Base-by-base conservation (phyloP, 495 filamentous ascomycete species). In the Aspergillus bridgeri region DNA sequence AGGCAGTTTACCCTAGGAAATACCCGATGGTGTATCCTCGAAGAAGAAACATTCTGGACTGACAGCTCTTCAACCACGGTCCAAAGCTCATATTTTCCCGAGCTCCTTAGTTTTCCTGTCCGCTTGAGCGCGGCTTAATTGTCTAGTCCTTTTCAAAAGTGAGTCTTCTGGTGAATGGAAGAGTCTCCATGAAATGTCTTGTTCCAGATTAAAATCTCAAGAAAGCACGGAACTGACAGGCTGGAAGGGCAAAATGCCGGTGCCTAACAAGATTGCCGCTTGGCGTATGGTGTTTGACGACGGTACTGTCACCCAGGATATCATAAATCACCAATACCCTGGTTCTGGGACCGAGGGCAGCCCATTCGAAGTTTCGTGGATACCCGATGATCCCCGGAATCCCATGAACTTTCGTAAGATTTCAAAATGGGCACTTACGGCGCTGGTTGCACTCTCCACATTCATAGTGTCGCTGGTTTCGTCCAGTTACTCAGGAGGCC, bases 281-380 rank as follows among this genome's bases (percentile, higher is more conserved):
- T 53, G 51, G 51, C 51, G 29, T 11, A 38, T 29, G 27, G 8
- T 53, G 2, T 42, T 42, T 33, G 29, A 53, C 51, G 4, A 20
- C 6, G 51, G 51, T n/a, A 33, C 51, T 15, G 44, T 56, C 45
- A 56, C 21, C 18, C 13, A 48, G 3, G 54, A 56, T 6, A 18
- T 56, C 27, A 22, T 56, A 13, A 42, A 56, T n/a, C 54, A 56
- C 45, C 21, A 22, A 9, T 56, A 56, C 11, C 11, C 67, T 22
- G 87, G 87, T 3, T 63, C 73, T 5, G 87, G 87, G 45, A 89
- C 85, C 6, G 66, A 75, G 38, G 80, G 83, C 3, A 79, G 85
- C 24, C 87, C 87, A 2, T 90, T 81, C 56, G 62, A 86, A 18
- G 83, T 89, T 59, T 80, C 83, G 29, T 89, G 81, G 66, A 75